These are phyloP conservation scores for Protostelium mycophagum DNA, from an alignment of 78 protist species.

Conservation along the genomic window DNA sequence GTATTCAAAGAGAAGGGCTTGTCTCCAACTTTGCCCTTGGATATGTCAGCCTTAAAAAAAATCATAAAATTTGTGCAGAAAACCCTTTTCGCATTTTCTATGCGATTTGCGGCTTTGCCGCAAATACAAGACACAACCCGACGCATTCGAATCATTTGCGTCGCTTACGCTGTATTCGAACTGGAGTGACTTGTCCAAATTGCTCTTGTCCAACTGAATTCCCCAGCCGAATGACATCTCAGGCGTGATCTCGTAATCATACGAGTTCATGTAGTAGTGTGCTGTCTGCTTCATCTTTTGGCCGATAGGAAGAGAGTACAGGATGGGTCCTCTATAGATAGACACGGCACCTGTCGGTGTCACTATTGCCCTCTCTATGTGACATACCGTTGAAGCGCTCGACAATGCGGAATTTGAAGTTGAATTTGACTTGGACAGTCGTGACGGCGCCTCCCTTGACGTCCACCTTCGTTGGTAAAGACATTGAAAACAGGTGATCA, in stretches of 20 bases:
- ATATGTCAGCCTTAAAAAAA: too few relatives aligned
- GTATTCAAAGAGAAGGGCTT: background rate
- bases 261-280: background rate
- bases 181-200: background rate
- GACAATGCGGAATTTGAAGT: background rate
- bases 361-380: too few relatives aligned
- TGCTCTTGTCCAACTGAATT: background rate
- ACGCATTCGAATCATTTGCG: background rate
- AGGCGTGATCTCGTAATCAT: background rate
- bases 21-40: background rate
- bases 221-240: background rate
- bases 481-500: too few relatives aligned
- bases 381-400: background rate
- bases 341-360: background rate
- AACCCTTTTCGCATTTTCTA: too few relatives aligned
- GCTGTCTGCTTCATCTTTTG: background rate
- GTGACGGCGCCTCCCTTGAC: too few relatives aligned
- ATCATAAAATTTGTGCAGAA: too few relatives aligned
- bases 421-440: too few relatives aligned
- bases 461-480: too few relatives aligned
- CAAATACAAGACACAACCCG: too few relatives aligned
- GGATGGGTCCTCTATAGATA: background rate
- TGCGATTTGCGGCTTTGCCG: too few relatives aligned
- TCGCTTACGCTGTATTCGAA: background rate
- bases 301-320: background rate